Percentiles rank a stretch among this genome's conserved stretches.
Evolutionary conservation across 768 basidiomycete genomes (phyloP).

Genomic region (Ramaria sp.): DNA sequence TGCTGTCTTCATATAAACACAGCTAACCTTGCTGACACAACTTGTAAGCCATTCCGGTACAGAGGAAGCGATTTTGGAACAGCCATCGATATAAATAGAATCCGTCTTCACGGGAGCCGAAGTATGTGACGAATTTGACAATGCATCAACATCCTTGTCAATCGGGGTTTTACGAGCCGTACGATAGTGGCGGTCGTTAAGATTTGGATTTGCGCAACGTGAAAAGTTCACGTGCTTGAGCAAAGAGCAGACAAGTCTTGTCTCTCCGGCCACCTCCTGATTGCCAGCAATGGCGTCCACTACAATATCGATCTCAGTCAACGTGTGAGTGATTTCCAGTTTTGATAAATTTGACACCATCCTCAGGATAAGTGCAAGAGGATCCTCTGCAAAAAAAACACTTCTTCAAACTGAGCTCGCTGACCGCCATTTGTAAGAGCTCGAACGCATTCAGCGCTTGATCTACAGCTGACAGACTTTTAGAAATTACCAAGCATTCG

Average conservation of each 20-base stretch:
- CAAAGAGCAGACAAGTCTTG: constrained; percentile 30
- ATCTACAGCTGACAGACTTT: constrained; percentile 27
- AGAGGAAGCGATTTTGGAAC: constrained; percentile 42
- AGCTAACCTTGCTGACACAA: constrained; percentile 43
- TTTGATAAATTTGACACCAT: not conserved
- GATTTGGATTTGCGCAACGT: constrained; percentile 35
- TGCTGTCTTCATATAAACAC: constrained; percentile 37
- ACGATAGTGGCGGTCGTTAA: constrained; percentile 41
- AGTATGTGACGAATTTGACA: not conserved
- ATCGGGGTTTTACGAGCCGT: constrained; percentile 42
- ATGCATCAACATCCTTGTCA: constrained; percentile 14
- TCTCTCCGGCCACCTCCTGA: constrained; percentile 10
- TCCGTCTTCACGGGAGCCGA: constrained; percentile 23
- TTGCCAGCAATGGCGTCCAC: constrained; percentile 29
- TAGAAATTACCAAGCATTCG: constrained; percentile 10
- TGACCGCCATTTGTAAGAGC: not conserved
- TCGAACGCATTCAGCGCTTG: not conserved
- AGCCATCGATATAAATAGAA: constrained; percentile 44
- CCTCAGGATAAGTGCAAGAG: not conserved
- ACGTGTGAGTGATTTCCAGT: constrained; percentile 23
- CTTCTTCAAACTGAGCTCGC: constrained; percentile 7
- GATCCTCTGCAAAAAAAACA: not conserved
- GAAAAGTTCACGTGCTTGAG: constrained; percentile 48
- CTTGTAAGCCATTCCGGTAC: constrained; percentile 52
- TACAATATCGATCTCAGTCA: constrained; percentile 25